phyloP scores from a whole-genome alignment of 1,139 yeast species.

The Kodamaea sp. region DNA sequence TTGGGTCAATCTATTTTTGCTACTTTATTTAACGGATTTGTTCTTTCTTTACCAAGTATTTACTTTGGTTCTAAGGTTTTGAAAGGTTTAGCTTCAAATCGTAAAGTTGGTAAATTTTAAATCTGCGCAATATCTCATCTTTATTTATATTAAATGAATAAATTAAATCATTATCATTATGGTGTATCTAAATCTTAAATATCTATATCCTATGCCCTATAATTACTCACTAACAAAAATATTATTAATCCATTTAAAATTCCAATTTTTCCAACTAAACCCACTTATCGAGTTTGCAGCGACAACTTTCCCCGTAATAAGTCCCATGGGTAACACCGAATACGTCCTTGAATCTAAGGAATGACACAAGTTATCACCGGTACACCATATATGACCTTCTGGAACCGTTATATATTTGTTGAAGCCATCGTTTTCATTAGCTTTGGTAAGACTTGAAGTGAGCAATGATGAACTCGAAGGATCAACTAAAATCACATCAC shows the following conservation, averaged over 20 bases:
- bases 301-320: conserved; percentile 83
- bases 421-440: conserved; percentile 40
- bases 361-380: conserved; percentile 87
- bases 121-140: background rate
- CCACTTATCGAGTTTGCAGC: conserved; percentile 50
- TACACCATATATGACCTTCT: conserved; percentile 93
- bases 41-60: conserved; percentile 55
- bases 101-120: conserved; percentile 30
- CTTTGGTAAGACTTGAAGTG: conserved; percentile 36
- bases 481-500: conserved; percentile 76
- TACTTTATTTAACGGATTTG: conserved; percentile 51
- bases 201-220: background rate
- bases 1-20: conserved; percentile 68
- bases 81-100: conserved; percentile 33
- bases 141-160: background rate
- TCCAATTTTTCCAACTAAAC: conserved; percentile 26
- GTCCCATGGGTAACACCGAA: conserved; percentile 81
- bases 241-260: conserved; percentile 53
- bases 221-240: conserved; percentile 23
- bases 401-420: conserved; percentile 68
- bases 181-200: background rate
- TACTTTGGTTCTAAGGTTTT: conserved; percentile 67
- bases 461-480: conserved; percentile 63
- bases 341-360: conserved; percentile 91
- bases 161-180: background rate